Conservation (phyloP, 345 rosid species). For the Euphorbia peplus region DNA sequence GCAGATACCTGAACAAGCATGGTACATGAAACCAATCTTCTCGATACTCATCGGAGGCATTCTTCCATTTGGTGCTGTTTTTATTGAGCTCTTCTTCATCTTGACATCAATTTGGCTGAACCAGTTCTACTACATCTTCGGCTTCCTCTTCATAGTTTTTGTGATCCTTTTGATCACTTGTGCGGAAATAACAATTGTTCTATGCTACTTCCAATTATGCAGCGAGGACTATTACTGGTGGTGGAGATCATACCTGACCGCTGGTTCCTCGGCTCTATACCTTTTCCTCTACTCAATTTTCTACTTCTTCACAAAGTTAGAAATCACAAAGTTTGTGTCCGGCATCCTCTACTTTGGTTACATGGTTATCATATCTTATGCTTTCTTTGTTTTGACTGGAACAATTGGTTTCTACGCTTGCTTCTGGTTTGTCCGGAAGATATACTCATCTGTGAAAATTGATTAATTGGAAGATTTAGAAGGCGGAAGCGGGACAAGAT, state of each 20-base stretch:
- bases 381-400: slow-evolving; percentile 92
- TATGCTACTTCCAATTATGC: slow-evolving; percentile 97
- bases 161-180: slow-evolving; percentile 81
- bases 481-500: neutral
- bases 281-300: slow-evolving; percentile 93
- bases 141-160: slow-evolving; percentile 94
- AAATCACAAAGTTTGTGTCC: slow-evolving; percentile 82
- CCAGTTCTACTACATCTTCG: slow-evolving; percentile 98
- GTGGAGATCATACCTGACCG: slow-evolving; percentile 97
- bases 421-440: slow-evolving; percentile 95
- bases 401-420: slow-evolving; percentile 95
- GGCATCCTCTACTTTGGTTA: slow-evolving; percentile 93
- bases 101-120: slow-evolving; percentile 96
- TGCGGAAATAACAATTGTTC: slow-evolving; percentile 88
- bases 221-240: slow-evolving; percentile 98
- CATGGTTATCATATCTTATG: slow-evolving; percentile 80
- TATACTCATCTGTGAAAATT: slow-evolving; percentile 90
- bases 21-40: slow-evolving; percentile 96
- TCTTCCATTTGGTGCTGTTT: slow-evolving; percentile 96
- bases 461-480: slow-evolving; percentile 48
- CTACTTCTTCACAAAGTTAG: slow-evolving; percentile 95
- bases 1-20: slow-evolving; percentile 91
- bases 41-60: slow-evolving; percentile 91
- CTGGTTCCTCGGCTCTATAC: slow-evolving; percentile 92
- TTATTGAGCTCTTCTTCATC: slow-evolving; percentile 95